Evolutionary conservation across 768 basidiomycete genomes (phyloP).

Genomic region (Podaxis sp.): DNA sequence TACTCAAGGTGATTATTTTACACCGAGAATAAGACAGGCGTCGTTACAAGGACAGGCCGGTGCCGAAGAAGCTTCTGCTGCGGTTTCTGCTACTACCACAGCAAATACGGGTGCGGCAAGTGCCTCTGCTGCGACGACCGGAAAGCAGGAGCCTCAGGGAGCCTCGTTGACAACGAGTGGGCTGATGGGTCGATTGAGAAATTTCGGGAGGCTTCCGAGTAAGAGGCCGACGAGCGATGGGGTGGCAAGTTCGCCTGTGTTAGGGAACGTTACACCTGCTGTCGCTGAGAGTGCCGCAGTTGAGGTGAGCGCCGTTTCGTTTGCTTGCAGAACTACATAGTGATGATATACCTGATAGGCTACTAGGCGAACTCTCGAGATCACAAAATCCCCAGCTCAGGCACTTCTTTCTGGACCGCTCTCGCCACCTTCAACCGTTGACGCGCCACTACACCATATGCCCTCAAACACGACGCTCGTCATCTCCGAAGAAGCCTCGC

Average conservation of each 20-base stretch:
- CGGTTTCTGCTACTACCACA: conserved; percentile 8
- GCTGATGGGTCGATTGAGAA: conserved; percentile 80
- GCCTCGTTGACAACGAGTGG: conserved; percentile 53
- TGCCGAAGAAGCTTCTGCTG: conserved; percentile 23
- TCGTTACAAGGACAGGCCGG: conserved; percentile 37
- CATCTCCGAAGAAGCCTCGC: conserved; percentile 79
- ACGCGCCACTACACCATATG: conserved; percentile 67
- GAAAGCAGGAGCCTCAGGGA: conserved; percentile 37
- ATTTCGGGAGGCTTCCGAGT: conserved; percentile 61
- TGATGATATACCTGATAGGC: conserved; percentile 20
- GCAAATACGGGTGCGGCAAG: background rate
- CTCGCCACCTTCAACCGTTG: conserved; percentile 65
- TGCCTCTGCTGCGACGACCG: background rate
- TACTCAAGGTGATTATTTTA: conserved; percentile 54
- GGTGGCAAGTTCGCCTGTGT: conserved; percentile 25
- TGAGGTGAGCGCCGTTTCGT: conserved; percentile 25
- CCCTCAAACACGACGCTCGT: conserved; percentile 63
- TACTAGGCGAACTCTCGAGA: conserved; percentile 18
- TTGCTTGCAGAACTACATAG: conserved; percentile 1
- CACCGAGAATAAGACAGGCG: conserved; percentile 42
- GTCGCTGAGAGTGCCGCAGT: conserved; percentile 22
- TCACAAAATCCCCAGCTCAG: conserved; percentile 53
- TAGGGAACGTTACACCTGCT: conserved; percentile 25
- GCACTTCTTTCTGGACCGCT: conserved; percentile 53
- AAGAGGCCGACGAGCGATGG: conserved; percentile 36